phyloP scores from a whole-genome alignment of 352 stramenopile genomes.

The Globisporangium paddicum region DNA sequence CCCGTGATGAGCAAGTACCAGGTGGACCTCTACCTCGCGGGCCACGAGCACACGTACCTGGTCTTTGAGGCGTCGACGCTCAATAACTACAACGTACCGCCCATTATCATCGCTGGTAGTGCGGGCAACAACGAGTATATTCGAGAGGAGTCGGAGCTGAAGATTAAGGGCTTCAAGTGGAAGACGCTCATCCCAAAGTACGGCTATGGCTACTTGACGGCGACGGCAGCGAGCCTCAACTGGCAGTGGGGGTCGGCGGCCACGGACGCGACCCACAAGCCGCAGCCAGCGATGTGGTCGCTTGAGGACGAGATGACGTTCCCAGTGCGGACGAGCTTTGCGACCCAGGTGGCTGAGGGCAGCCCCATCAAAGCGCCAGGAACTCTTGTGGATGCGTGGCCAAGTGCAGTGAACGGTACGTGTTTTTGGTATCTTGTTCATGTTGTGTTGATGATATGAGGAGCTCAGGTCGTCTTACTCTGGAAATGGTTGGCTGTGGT shows the following conservation, averaged over 20 bases:
- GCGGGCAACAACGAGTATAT: constrained; percentile 79
- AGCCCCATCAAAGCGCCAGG: constrained; percentile 35
- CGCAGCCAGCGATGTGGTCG: constrained; percentile 40
- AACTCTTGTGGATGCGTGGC: constrained; percentile 25
- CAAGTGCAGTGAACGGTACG: constrained; percentile 22
- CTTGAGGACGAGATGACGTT: constrained; percentile 46
- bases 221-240: constrained; percentile 40
- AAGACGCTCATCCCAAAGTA: constrained; percentile 70
- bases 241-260: constrained; percentile 62
- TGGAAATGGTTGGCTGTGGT: background rate
- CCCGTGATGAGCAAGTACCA: constrained; percentile 70
- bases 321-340: constrained; percentile 24
- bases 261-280: constrained; percentile 33
- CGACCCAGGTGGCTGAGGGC: constrained; percentile 23
- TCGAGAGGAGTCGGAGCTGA: constrained; percentile 35
- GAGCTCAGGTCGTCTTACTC: background rate
- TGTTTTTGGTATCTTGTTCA: background rate
- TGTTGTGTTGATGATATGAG: background rate
- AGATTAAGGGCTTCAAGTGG: constrained; percentile 49
- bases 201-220: constrained; percentile 67
- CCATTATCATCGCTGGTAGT: constrained; percentile 71
- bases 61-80: constrained; percentile 52
- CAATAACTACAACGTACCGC: constrained; percentile 44
- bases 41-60: constrained; percentile 74
- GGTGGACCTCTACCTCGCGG: constrained; percentile 64